These are phyloP conservation scores for Neocatenulostroma microsporum DNA, from an alignment of 2,329 filamentous ascomycete genomes.

Conservation along the genomic window DNA sequence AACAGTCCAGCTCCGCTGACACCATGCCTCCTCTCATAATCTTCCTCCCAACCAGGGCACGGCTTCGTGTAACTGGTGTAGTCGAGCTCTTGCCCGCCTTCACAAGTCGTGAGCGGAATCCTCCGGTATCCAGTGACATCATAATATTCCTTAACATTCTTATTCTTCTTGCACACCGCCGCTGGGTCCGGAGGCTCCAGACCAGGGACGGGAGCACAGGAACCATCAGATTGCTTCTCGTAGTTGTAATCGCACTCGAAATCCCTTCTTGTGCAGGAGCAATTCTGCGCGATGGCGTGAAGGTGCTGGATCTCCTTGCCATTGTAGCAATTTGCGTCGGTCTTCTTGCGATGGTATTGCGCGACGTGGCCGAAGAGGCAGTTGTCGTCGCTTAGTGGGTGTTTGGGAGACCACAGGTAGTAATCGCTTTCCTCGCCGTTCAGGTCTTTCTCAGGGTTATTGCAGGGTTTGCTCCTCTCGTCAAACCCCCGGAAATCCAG, in stretches of 20 bases:
- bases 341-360: slow-evolving; percentile 83
- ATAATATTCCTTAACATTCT: slow-evolving; percentile 68
- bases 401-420: slow-evolving; percentile 76
- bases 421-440: slow-evolving; percentile 61
- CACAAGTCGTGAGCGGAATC: slow-evolving; percentile 82
- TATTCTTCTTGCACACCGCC: slow-evolving; percentile 53
- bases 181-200: slow-evolving; percentile 56
- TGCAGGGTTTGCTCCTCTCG: slow-evolving; percentile 57
- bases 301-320: slow-evolving; percentile 58
- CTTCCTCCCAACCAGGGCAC: slow-evolving; percentile 73
- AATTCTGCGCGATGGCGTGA: slow-evolving; percentile 64
- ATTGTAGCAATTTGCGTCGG: slow-evolving; percentile 73
- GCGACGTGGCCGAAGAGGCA: slow-evolving; percentile 91
- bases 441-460: slow-evolving; percentile 54
- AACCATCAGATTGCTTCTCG: slow-evolving; percentile 66
- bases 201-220: slow-evolving; percentile 69
- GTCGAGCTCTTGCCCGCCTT: slow-evolving; percentile 67
- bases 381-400: slow-evolving; percentile 67
- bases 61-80: slow-evolving; percentile 52
- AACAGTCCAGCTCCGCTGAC: slow-evolving; percentile 69
- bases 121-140: slow-evolving; percentile 81
- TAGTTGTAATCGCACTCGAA: slow-evolving; percentile 98
- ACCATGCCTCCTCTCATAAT: slow-evolving; percentile 67
- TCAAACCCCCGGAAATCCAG: slow-evolving; percentile 81
- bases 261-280: slow-evolving; percentile 73